phyloP scores from a whole-genome alignment of 1,139 yeast species.

The Diutina catenulata region DNA sequence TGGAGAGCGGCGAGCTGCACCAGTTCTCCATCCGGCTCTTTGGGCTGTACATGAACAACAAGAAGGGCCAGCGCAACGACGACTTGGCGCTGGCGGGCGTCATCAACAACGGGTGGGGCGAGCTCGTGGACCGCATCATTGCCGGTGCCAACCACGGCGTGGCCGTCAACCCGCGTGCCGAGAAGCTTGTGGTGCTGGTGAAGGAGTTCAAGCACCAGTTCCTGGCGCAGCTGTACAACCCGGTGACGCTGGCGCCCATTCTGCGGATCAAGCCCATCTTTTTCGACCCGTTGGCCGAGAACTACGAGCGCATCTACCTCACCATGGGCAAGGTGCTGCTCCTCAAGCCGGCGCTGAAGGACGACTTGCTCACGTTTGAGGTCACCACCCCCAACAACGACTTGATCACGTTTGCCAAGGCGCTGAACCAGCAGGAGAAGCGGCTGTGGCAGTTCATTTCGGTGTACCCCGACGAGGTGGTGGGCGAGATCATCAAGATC shows the following conservation, averaged over 20 bases:
- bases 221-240: slow-evolving; percentile 5
- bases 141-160: slow-evolving; percentile 69
- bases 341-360: slow-evolving; percentile 20
- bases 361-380: slow-evolving; percentile 36
- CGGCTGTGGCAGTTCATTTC: slow-evolving; percentile 68
- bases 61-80: slow-evolving; percentile 9
- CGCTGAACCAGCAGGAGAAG: slow-evolving; percentile 48
- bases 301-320: slow-evolving; percentile 50
- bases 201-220: slow-evolving; percentile 63
- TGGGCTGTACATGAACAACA: slow-evolving; percentile 45
- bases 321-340: slow-evolving; percentile 39
- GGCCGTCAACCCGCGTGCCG: slow-evolving; percentile 76
- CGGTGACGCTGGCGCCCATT: slow-evolving; percentile 23
- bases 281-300: slow-evolving; percentile 51
- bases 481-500: slow-evolving; percentile 59
- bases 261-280: slow-evolving; percentile 51
- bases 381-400: slow-evolving; percentile 37
- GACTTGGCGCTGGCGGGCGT: slow-evolving; percentile 6
- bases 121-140: slow-evolving; percentile 66
- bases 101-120: slow-evolving; percentile 81
- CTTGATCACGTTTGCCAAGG: slow-evolving; percentile 46
- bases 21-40: slow-evolving; percentile 63
- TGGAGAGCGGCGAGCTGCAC: slow-evolving; percentile 52
- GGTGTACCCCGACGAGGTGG: slow-evolving; percentile 58
- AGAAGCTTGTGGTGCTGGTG: slow-evolving; percentile 54